phyloP scores from a whole-genome alignment of 805 yeast species.

The Suhomyces xylopsoci region DNA sequence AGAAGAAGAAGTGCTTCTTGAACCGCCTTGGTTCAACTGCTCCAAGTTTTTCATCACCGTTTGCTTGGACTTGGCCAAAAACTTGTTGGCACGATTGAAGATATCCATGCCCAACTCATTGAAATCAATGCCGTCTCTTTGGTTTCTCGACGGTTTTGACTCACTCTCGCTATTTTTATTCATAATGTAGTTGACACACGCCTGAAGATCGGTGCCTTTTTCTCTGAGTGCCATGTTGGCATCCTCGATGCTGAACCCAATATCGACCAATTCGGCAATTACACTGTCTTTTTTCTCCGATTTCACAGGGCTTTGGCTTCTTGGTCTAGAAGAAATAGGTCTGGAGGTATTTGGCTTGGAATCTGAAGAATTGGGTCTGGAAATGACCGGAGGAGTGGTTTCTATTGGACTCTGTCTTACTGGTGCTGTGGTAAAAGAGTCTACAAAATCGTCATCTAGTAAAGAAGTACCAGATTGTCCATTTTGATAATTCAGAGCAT shows the following conservation, averaged over 20 bases:
- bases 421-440: slow-evolving; percentile 14
- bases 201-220: slow-evolving; percentile 59
- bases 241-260: slow-evolving; percentile 68
- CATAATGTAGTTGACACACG: slow-evolving; percentile 68
- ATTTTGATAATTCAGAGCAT: background rate
- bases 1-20: slow-evolving; percentile 7
- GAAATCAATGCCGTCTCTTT: slow-evolving; percentile 16
- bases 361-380: background rate
- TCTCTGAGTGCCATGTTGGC: slow-evolving; percentile 58
- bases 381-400: background rate
- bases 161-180: slow-evolving; percentile 21
- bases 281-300: slow-evolving; percentile 37
- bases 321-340: no score
- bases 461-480: slow-evolving; percentile 12
- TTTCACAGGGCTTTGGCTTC: background rate
- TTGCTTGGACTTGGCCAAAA: slow-evolving; percentile 57
- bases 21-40: slow-evolving; percentile 33
- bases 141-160: background rate
- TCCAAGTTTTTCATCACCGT: slow-evolving; percentile 63
- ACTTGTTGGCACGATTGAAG: slow-evolving; percentile 55
- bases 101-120: slow-evolving; percentile 56
- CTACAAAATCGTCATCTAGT: slow-evolving; percentile 44
- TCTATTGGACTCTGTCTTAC: background rate
- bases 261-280: slow-evolving; percentile 69
- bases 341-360: no score